phyloP scores from a whole-genome alignment of 768 basidiomycete species.

The Panaeolus papilionaceus region DNA sequence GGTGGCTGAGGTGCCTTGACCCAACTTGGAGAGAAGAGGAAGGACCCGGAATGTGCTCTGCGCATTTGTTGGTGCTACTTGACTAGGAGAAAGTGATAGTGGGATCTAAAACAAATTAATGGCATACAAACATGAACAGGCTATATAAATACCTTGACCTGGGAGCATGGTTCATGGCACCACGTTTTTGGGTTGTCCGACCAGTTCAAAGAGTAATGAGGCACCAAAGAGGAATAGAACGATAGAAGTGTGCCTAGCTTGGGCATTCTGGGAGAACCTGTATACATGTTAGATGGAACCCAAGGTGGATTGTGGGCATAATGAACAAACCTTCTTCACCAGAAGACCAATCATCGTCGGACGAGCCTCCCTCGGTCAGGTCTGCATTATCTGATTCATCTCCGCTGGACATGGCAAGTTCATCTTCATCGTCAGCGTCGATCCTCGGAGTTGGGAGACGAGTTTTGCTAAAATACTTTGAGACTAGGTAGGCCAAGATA shows the following conservation, averaged over 20 bases:
- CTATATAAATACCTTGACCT: neutral
- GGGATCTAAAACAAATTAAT: neutral
- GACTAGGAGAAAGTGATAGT: constrained; percentile 50
- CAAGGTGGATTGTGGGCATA: neutral
- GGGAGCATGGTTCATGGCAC: constrained; percentile 32
- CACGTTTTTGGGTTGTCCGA: constrained; percentile 45
- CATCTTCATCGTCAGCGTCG: constrained; percentile 37
- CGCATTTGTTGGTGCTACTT: constrained; percentile 16
- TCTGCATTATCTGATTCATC: constrained; percentile 85
- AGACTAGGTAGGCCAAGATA: constrained; percentile 10
- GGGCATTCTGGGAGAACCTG: constrained; percentile 27
- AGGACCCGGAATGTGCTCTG: neutral
- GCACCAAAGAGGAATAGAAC: constrained; percentile 55
- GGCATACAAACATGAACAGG: no score
- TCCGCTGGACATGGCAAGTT: constrained; percentile 62
- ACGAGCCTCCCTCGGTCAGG: constrained; percentile 59
- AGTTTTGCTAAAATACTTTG: constrained; percentile 40
- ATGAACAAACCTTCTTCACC: constrained; percentile 35
- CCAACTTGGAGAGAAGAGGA: neutral
- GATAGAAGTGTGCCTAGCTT: constrained; percentile 38
- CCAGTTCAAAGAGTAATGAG: constrained; percentile 49
- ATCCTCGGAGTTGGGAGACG: constrained; percentile 1
- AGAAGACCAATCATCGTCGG: constrained; percentile 57
- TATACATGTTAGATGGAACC: neutral
- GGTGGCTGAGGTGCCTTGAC: neutral